phyloP scores from a whole-genome alignment of 2,329 filamentous ascomycete genomes.

The Exserohilum turcica region DNA sequence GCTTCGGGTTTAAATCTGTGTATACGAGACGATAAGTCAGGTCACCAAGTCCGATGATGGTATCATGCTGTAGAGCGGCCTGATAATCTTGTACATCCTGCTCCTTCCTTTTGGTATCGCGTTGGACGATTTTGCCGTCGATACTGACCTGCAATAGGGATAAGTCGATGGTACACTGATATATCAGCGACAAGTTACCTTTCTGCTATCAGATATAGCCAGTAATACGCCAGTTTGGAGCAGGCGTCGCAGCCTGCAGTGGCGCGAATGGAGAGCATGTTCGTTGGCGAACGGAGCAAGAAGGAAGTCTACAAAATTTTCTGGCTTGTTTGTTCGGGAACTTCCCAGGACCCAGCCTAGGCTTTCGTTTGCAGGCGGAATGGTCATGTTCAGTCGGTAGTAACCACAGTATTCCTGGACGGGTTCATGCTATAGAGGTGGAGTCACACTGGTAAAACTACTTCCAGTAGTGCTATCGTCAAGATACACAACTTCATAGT shows the following conservation, averaged over 20 bases:
- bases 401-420: slow-evolving; percentile 5
- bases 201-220: slow-evolving; percentile 5
- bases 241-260: slow-evolving; percentile 1
- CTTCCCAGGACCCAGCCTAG: slow-evolving; percentile 9
- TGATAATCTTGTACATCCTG: slow-evolving; percentile 8
- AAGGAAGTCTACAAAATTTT: slow-evolving; percentile 8
- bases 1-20: slow-evolving; percentile 4
- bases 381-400: slow-evolving; percentile 8
- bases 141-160: not conserved
- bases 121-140: slow-evolving; percentile 5
- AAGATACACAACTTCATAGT: not conserved
- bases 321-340: slow-evolving; percentile 2
- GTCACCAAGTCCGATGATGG: slow-evolving; percentile 6
- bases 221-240: slow-evolving; percentile 6
- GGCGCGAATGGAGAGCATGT: slow-evolving; percentile 1
- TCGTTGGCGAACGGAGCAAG: not conserved
- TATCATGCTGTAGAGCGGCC: slow-evolving; percentile 5
- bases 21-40: slow-evolving; percentile 8
- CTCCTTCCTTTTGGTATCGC: not conserved
- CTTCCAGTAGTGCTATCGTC: slow-evolving; percentile 2
- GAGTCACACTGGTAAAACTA: not conserved
- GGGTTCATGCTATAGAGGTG: not conserved
- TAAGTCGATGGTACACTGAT: not conserved
- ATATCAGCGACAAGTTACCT: slow-evolving; percentile 3
- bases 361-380: slow-evolving; percentile 1